Evolutionary conservation across 306 rosid species (phyloP).

Genomic region (Sechiopsis laciniata): DNA sequence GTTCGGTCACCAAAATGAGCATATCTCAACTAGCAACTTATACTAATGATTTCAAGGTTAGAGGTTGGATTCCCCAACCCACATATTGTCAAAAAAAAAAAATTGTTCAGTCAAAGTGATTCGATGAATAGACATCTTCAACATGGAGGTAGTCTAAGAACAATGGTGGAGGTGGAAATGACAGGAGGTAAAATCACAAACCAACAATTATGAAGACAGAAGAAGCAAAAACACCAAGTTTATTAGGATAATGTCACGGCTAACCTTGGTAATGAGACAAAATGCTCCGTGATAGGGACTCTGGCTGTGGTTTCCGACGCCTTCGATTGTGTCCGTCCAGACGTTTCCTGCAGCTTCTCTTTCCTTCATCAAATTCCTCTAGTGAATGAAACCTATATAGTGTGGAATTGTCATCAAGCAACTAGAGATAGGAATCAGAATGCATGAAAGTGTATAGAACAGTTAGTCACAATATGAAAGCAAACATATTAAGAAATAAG

Average conservation of each 20-base stretch:
- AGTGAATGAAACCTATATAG: slow-evolving; percentile 43
- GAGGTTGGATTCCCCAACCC: too few relatives aligned
- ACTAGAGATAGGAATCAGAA: background rate
- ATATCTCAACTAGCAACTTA: too few relatives aligned
- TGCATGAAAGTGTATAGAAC: too few relatives aligned
- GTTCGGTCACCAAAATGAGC: background rate
- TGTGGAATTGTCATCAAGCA: background rate
- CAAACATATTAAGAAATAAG: too few relatives aligned
- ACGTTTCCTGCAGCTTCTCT: slow-evolving; percentile 96
- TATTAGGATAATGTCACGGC: slow-evolving; percentile 8
- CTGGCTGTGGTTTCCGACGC: slow-evolving; percentile 86
- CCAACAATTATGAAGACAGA: background rate
- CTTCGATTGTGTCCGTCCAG: slow-evolving; percentile 95
- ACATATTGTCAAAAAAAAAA: background rate
- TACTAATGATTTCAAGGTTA: too few relatives aligned
- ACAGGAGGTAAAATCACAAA: background rate
- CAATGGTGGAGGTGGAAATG: background rate
- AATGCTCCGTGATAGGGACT: slow-evolving; percentile 43
- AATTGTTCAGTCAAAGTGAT: background rate
- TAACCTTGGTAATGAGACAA: slow-evolving; percentile 69
- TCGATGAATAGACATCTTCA: background rate
- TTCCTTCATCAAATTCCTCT: slow-evolving; percentile 64
- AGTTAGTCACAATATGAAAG: too few relatives aligned
- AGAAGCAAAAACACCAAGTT: background rate
- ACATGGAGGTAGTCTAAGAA: background rate